Percentiles rank a stretch among this genome's conserved stretches.
These are phyloP conservation scores for Mycocentrospora acerina DNA, from an alignment of 2,329 filamentous ascomycete genomes.

Conservation along the genomic window DNA sequence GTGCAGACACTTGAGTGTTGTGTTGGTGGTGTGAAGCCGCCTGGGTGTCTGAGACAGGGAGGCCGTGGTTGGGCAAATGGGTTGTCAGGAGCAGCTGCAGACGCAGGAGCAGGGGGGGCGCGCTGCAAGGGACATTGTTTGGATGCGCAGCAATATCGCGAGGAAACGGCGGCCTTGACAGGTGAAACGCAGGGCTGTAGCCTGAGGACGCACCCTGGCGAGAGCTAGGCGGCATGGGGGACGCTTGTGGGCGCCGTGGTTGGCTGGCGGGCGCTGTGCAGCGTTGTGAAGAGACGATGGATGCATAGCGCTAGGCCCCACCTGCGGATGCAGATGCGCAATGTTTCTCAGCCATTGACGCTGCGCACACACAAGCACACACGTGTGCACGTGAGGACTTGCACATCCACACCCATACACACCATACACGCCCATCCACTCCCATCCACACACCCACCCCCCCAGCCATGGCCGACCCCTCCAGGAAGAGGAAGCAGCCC, in stretches of 20 bases:
- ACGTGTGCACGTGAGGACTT: too few species aligned
- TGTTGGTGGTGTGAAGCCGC: conserved; percentile 1
- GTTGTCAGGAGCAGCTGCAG: neutral
- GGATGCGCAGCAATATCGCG: conserved; percentile 7
- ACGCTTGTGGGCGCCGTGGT: conserved; percentile 1
- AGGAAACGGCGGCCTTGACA: conserved; percentile 3
- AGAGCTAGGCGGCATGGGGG: too few species aligned
- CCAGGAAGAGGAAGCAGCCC: conserved; percentile 27
- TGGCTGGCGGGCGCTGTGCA: conserved; percentile 1
- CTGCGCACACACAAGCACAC: too few species aligned
- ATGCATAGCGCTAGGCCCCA: conserved; percentile 7
- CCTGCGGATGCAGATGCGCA: too few species aligned
- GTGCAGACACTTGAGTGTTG: conserved; percentile 9
- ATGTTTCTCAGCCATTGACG: too few species aligned
- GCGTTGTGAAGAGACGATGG: neutral
- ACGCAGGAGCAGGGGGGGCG: neutral
- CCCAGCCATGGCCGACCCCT: conserved; percentile 17
- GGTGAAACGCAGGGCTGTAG: conserved; percentile 13
- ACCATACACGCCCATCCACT: too few species aligned
- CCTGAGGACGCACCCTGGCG: conserved; percentile 5
- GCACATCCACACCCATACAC: too few species aligned
- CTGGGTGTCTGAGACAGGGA: too few species aligned
- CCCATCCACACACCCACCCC: neutral
- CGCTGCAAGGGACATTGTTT: conserved; percentile 3
- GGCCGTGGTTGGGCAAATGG: too few species aligned